A percentile compares a stretch with the other conserved stretches of the same genome.
These are phyloP conservation scores for Solanum boliviense DNA, from an alignment of 257 asterid species.

Conservation along the genomic window DNA sequence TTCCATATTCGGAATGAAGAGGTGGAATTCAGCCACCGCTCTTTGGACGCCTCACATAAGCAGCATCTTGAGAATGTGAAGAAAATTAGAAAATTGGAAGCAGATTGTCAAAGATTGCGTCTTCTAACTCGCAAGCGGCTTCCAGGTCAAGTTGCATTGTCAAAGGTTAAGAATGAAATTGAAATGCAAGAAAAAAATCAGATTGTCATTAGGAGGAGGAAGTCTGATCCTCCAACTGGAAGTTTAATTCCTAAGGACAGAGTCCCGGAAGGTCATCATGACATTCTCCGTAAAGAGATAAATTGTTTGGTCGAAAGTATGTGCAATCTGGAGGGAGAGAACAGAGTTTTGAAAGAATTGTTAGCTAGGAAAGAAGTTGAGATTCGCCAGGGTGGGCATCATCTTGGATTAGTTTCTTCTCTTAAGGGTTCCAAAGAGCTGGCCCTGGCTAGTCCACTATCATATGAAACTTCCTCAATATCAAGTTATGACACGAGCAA, in stretches of 20 bases:
- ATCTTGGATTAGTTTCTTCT: not conserved
- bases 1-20: slow-evolving; percentile 51
- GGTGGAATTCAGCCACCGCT: slow-evolving; percentile 30
- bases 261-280: slow-evolving; percentile 1
- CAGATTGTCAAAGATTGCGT: slow-evolving; percentile 76
- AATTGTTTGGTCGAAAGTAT: slow-evolving; percentile 42
- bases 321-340: slow-evolving; percentile 55
- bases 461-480: slow-evolving; percentile 12
- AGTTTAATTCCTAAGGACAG: slow-evolving; percentile 14
- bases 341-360: slow-evolving; percentile 35
- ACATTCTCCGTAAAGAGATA: slow-evolving; percentile 25
- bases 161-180: slow-evolving; percentile 23
- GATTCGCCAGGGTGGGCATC: not conserved
- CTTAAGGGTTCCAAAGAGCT: slow-evolving; percentile 1
- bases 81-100: slow-evolving; percentile 72
- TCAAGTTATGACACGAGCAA: slow-evolving; percentile 14
- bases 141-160: slow-evolving; percentile 24
- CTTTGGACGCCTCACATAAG: slow-evolving; percentile 40
- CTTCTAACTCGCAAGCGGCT: slow-evolving; percentile 40
- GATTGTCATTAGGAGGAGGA: slow-evolving; percentile 26
- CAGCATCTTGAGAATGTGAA: slow-evolving; percentile 37
- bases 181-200: slow-evolving; percentile 30
- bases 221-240: slow-evolving; percentile 10
- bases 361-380: slow-evolving; percentile 47
- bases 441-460: not conserved